Conservation (phyloP, 2,329 filamentous ascomycete species). For the Fusarium begoniae region DNA sequence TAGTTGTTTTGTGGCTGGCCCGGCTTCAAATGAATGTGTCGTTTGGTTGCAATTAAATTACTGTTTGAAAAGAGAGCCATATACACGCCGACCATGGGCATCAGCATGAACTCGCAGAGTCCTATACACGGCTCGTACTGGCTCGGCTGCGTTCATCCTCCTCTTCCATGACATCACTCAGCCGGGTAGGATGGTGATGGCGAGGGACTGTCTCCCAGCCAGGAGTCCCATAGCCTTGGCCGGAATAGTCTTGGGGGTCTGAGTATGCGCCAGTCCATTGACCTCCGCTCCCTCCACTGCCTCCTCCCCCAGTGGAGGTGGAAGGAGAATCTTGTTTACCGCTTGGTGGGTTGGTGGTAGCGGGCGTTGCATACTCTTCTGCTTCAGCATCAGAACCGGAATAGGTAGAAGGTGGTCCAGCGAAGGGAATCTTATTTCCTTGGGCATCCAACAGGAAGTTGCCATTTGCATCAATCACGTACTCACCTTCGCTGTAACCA, state of each 20-base stretch:
- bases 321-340: constrained; percentile 47
- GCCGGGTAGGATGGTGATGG: constrained; percentile 86
- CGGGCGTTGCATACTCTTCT: constrained; percentile 68
- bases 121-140: constrained; percentile 66
- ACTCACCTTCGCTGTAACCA: constrained; percentile 76
- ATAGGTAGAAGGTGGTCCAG: constrained; percentile 55
- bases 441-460: constrained; percentile 69
- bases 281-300: constrained; percentile 50
- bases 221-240: constrained; percentile 70
- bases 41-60: constrained; percentile 23
- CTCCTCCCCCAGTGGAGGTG: constrained; percentile 44
- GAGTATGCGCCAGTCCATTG: constrained; percentile 57
- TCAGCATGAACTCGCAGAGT: constrained; percentile 25
- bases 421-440: constrained; percentile 67
- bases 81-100: constrained; percentile 29
- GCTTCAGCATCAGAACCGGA: constrained; percentile 60
- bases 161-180: constrained; percentile 89
- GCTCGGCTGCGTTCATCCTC: constrained; percentile 84
- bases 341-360: constrained; percentile 54
- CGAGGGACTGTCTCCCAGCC: constrained; percentile 81
- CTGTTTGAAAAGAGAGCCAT: constrained; percentile 9
- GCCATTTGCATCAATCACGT: constrained; percentile 69
- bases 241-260: constrained; percentile 68
- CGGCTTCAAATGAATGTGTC: constrained; percentile 7
- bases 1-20: not conserved